Evolutionary conservation across 106 monocot genomes (phyloP), one percentile per base, ranked within the genome.

Genomic region (Dioscorea dumetorum): DNA sequence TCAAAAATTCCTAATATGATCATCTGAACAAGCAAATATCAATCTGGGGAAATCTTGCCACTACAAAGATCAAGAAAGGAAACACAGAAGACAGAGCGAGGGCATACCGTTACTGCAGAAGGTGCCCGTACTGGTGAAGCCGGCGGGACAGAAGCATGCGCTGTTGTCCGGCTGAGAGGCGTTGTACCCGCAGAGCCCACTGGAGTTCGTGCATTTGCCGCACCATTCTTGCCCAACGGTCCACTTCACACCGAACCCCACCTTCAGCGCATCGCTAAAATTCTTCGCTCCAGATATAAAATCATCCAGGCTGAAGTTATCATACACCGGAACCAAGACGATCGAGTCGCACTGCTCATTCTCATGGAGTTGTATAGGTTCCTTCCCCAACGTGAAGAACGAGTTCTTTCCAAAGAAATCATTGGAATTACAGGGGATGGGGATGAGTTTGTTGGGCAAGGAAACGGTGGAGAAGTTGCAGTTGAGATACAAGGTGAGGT

Each of bases 141-240:
- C 56, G 49, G 58, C 49, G n/a, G 78, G 67, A 54, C 72, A 78
- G 68, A 62, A 73, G 68, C 78, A 78, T 2, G 41, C 49, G 7
- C 15, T 1, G 6, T 6, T 10, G 41, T 10, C 12, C 3, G 72
- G 60, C 0, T 0, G 5, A 4, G 12, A 32, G 5, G 22, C 14
- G 24, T 67, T 60, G 24, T 61, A 62, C 58, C 79, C 79, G 22
- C 79, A 79, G 17, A 64, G 14, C 63, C 79, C 79, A 11, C 74
- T 69, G 32, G 73, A 31, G 10, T 31, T 58, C 17, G 58, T 18
- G 52, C 79, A 79, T 1, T 16, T 19, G 11, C 23, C 68, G 74
- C 79, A 79, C 79, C 79, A 79, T 2, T 4, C 33, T 0, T 6
- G 33, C 49, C 79, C 74, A 0, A 50, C 48, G 5, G 20, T 49